Base-by-base conservation (phyloP, 1,284 basidiomycete genomes). In the Caloboletus inedulis region DNA sequence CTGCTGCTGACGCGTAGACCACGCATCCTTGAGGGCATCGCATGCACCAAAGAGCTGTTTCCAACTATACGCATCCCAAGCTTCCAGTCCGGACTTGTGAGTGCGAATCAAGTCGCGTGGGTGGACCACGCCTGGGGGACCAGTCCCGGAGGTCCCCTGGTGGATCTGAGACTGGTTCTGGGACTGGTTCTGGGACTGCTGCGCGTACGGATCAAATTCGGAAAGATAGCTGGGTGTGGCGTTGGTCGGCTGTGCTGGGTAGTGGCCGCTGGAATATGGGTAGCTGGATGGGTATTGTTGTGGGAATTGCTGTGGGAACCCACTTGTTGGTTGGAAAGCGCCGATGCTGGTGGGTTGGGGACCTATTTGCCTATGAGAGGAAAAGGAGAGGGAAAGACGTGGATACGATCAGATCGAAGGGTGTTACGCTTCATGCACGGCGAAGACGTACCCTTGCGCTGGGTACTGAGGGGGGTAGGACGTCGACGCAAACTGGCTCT, bases 61-160 rank as follows among this genome's bases (percentile, higher is more conserved):
- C 82, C 82, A 85, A 10, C 79, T 69, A 48, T 74, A 75, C 5
- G 62, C 31, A 53, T 85, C 80, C 82, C 82, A 85, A 7, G 73
- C 71, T 55, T 85, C 82, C 23, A 85, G 71, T 60, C 77, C 76
- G 0, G 63, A 56, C 52, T 83, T 84, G 61, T 84, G 75, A 2
- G 64, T 66, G 31, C 78, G 77, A 51, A 85, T 76, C 53, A 73
- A 76, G 41, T 84, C 80, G 35, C 79, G 75, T 0, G 82, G 82
- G 55, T 85, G 82, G 9, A 68, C 61, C 14, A 73, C 64, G 4
- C 77, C 77, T 43, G 50, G 19, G 47, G 53, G 44, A 50, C 62
- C 46, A 6, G 48, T 19, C 25, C 52, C 40, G 57, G 58, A 25
- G 7, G 18, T 33, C 2, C 34, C 27, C 48, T 55, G 57, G 33